Percentiles rank a stretch among this genome's conserved stretches.
Conservation (phyloP, 2,329 filamentous ascomycete species). For the Aureobasidium musti region DNA sequence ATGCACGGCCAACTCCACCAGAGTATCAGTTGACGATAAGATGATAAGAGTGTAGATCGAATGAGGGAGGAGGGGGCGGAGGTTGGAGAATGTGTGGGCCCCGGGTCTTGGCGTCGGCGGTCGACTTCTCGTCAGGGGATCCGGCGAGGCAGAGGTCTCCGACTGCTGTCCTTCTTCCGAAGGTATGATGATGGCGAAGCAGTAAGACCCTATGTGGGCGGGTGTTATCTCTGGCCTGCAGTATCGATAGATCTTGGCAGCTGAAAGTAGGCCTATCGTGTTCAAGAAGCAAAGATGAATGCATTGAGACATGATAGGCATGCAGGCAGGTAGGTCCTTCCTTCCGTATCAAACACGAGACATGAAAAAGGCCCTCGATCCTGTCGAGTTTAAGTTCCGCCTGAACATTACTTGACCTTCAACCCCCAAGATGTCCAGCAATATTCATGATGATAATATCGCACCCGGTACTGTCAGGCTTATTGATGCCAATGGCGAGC, state of each 20-base stretch:
- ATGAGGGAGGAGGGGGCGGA: background rate
- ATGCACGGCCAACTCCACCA: slow-evolving; percentile 1
- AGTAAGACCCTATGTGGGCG: background rate
- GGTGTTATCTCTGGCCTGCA: background rate
- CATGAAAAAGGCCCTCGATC: background rate
- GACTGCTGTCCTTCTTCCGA: background rate
- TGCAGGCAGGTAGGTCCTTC: background rate
- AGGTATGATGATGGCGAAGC: no score
- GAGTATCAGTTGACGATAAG: background rate
- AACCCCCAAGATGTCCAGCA: background rate
- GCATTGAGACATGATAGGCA: slow-evolving; percentile 14
- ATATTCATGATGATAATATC: slow-evolving; percentile 12
- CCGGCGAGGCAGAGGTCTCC: background rate
- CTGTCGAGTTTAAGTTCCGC: background rate
- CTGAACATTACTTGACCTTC: background rate
- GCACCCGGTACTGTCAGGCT: slow-evolving; percentile 48
- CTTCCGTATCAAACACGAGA: background rate
- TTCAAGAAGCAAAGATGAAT: background rate
- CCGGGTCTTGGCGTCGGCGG: slow-evolving; percentile 5
- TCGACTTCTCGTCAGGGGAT: background rate
- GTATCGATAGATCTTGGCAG: background rate
- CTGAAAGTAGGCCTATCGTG: slow-evolving; percentile 14
- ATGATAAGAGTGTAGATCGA: slow-evolving; percentile 22
- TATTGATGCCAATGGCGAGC: slow-evolving; percentile 45
- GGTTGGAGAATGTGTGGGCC: background rate